phyloP scores from a whole-genome alignment of 129 eudicot species.

The Helianthus tuberosus region DNA sequence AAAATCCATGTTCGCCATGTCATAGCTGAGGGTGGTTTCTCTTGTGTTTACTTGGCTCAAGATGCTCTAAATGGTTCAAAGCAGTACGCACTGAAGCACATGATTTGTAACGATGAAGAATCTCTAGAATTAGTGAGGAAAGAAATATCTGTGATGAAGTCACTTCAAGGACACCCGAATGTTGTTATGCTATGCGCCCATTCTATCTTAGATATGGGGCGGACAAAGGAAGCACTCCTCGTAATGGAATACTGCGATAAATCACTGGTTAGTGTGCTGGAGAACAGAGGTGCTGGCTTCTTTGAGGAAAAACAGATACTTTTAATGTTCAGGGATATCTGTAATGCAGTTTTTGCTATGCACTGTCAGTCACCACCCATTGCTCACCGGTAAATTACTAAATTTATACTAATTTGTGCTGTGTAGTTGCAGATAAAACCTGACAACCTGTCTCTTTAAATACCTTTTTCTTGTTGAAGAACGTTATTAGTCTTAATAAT shows the following conservation, averaged over 20 bases:
- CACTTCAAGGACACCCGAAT: slow-evolving; percentile 95
- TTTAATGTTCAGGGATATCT: slow-evolving; percentile 77
- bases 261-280: slow-evolving; percentile 87
- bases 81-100: slow-evolving; percentile 96
- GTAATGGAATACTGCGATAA: slow-evolving; percentile 95
- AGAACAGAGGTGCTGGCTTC: slow-evolving; percentile 92
- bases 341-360: slow-evolving; percentile 99
- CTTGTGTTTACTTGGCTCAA: slow-evolving; percentile 88
- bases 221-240: slow-evolving; percentile 87
- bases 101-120: slow-evolving; percentile 93
- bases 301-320: slow-evolving; percentile 90
- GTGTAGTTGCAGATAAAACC: not conserved
- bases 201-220: slow-evolving; percentile 85
- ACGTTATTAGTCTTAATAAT: not conserved
- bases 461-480: slow-evolving; percentile 10
- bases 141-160: slow-evolving; percentile 90
- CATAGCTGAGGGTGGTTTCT: slow-evolving; percentile 97
- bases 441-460: not conserved
- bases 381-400: slow-evolving; percentile 82
- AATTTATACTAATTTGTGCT: not conserved
- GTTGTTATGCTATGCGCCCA: slow-evolving; percentile 68
- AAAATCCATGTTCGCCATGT: slow-evolving; percentile 81
- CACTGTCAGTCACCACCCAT: slow-evolving; percentile 93
- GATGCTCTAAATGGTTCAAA: slow-evolving; percentile 86
- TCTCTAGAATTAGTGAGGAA: slow-evolving; percentile 77